Conservation (phyloP, 2,329 filamentous ascomycete species). For the Fonsecaea multimorphosa region DNA sequence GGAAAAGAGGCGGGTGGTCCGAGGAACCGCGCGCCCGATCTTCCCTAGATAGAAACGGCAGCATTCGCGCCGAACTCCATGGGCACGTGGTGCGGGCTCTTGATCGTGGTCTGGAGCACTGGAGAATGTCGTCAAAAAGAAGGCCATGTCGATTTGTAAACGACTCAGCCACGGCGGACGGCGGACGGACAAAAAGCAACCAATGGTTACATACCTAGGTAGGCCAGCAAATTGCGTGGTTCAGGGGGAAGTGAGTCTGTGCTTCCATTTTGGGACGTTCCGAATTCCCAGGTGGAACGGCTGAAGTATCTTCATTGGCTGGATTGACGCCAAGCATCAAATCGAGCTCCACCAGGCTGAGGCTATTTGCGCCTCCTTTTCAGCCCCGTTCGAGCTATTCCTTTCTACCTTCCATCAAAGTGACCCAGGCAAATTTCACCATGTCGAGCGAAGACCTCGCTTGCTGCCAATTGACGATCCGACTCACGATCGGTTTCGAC, state of each 20-base stretch:
- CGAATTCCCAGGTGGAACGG: neutral
- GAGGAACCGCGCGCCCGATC: neutral
- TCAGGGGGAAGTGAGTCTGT: slow-evolving; percentile 2
- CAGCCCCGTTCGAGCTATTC: slow-evolving; percentile 1
- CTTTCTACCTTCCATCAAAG: neutral
- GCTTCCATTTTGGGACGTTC: neutral
- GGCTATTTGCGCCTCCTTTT: slow-evolving; percentile 17
- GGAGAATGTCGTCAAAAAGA: neutral
- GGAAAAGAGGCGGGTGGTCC: neutral
- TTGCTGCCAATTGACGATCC: neutral
- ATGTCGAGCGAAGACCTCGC: neutral
- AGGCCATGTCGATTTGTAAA: neutral
- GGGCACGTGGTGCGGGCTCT: neutral
- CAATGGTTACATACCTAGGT: neutral
- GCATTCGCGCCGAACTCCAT: neutral
- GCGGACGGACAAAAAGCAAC: neutral
- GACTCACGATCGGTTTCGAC: slow-evolving; percentile 6
- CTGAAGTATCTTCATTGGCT: neutral
- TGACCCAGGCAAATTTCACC: neutral
- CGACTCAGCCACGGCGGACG: neutral
- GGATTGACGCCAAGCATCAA: neutral
- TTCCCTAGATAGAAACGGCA: neutral
- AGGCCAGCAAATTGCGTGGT: neutral
- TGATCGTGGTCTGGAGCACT: neutral
- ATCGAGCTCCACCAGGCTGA: neutral